Evolutionary conservation across 1,284 basidiomycete species (phyloP).

Genomic region (Ceratobasidium sp.): DNA sequence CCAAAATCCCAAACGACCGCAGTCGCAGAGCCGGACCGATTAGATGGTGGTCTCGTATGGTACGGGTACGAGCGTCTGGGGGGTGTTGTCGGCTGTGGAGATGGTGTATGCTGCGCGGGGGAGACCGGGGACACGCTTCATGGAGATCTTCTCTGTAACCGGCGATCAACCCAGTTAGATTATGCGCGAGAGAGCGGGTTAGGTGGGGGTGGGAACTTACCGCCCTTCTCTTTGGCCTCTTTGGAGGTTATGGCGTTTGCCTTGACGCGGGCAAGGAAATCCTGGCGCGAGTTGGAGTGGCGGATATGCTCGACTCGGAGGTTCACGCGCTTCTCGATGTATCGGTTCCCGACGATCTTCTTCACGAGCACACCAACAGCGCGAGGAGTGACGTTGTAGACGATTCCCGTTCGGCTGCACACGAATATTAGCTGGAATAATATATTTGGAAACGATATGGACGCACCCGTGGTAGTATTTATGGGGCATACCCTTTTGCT

Average conservation of each 20-base stretch:
- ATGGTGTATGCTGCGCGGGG: constrained; percentile 88
- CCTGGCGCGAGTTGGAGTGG: constrained; percentile 99
- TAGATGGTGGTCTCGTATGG: constrained; percentile 90
- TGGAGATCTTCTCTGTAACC: constrained; percentile 77
- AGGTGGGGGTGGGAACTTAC: constrained; percentile 65
- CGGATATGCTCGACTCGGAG: constrained; percentile 97
- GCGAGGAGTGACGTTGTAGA: constrained; percentile 97
- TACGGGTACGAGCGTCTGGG: constrained; percentile 93
- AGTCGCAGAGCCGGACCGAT: not conserved
- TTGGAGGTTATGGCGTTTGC: constrained; percentile 88
- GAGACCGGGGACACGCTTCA: constrained; percentile 89
- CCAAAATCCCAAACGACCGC: not conserved
- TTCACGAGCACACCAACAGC: constrained; percentile 98
- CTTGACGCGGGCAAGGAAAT: constrained; percentile 98
- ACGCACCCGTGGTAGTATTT: constrained; percentile 92
- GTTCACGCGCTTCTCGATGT: constrained; percentile 99
- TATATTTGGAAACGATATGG: not conserved
- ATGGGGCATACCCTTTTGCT: constrained; percentile 99
- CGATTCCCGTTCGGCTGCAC: constrained; percentile 91
- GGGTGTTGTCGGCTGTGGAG: constrained; percentile 81
- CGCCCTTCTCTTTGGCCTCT: constrained; percentile 89
- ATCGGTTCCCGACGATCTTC: constrained; percentile 99
- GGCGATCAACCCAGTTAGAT: constrained; percentile 37
- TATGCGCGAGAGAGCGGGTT: constrained; percentile 23
- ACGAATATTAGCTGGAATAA: not conserved